A percentile compares a stretch with the other conserved stretches of the same genome.
Evolutionary conservation across 108 stramenopile species (phyloP).

Genomic region (Cyclotella atomus): DNA sequence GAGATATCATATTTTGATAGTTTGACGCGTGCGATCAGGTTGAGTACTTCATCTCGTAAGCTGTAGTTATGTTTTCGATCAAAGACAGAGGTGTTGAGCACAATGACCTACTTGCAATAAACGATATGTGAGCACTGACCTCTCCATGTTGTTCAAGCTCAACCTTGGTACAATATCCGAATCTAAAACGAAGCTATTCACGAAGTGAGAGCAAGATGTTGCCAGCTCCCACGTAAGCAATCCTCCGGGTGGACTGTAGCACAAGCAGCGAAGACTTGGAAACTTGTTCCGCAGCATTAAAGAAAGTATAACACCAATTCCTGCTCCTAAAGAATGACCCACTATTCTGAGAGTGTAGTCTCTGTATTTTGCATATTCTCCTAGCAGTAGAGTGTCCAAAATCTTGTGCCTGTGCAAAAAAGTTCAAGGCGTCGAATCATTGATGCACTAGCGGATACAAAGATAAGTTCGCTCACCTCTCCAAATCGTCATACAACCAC

Average conservation of each 20-base stretch:
- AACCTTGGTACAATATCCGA: constrained; percentile 91
- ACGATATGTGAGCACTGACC: constrained; percentile 19
- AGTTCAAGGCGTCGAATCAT: neutral
- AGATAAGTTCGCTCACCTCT: constrained; percentile 30
- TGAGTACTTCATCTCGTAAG: constrained; percentile 84
- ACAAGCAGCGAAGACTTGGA: constrained; percentile 78
- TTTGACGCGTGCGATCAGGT: constrained; percentile 81
- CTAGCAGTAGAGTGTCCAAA: constrained; percentile 64
- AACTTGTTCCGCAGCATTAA: constrained; percentile 80
- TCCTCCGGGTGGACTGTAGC: constrained; percentile 91
- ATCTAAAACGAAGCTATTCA: constrained; percentile 84
- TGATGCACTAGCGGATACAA: neutral
- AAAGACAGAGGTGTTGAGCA: neutral
- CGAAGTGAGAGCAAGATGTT: constrained; percentile 62
- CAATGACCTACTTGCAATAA: neutral
- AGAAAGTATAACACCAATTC: constrained; percentile 82
- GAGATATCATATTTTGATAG: constrained; percentile 80
- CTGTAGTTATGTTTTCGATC: neutral
- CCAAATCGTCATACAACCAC: constrained; percentile 83
- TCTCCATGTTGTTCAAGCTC: constrained; percentile 75
- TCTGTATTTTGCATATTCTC: constrained; percentile 62
- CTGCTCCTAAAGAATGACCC: constrained; percentile 96
- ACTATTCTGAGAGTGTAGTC: constrained; percentile 83
- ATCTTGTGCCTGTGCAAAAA: constrained; percentile 53
- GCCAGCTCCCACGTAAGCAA: constrained; percentile 87